phyloP scores from a whole-genome alignment of 345 rosid species.

The Eucalyptus regnans region DNA sequence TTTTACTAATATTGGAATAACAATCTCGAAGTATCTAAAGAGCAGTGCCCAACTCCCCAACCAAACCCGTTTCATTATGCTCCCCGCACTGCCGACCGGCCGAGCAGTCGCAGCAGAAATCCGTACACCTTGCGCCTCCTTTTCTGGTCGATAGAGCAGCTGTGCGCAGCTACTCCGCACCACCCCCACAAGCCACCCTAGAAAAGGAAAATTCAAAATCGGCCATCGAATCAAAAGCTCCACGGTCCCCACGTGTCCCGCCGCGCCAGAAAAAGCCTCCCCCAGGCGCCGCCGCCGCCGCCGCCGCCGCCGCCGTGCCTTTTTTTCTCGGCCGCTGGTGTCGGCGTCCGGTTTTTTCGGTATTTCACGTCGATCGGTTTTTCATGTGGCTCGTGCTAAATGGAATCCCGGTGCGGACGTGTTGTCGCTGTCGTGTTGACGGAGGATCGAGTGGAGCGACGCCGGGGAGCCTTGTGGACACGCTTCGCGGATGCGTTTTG shows the following conservation, averaged over 20 bases:
- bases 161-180: background rate
- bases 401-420: background rate
- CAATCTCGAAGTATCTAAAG: background rate
- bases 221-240: background rate
- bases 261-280: background rate
- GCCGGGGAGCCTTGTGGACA: background rate
- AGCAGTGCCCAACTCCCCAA: background rate
- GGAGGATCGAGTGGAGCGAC: background rate
- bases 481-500: background rate
- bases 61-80: background rate
- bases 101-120: background rate
- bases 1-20: background rate
- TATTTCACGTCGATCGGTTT: background rate
- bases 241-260: background rate
- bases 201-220: background rate
- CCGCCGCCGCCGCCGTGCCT: background rate
- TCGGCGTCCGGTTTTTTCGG: background rate
- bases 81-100: background rate
- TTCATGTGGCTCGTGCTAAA: background rate
- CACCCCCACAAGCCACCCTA: background rate
- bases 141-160: background rate
- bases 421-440: background rate
- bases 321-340: background rate
- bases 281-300: background rate
- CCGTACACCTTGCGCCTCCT: background rate